Base-by-base conservation (phyloP, 2,329 filamentous ascomycete genomes). In the Curvularia eragrostidis region DNA sequence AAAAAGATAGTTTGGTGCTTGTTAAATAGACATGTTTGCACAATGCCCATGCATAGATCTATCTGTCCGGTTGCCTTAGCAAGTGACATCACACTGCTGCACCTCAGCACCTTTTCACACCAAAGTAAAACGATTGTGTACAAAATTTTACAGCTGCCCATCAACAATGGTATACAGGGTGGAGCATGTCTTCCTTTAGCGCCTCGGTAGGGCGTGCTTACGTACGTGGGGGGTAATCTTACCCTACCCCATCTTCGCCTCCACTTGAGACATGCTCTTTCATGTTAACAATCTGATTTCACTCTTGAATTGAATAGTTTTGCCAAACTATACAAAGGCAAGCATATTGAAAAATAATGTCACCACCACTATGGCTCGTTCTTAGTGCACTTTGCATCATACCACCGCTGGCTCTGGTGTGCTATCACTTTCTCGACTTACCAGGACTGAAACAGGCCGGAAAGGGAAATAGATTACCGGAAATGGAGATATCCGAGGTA, bases 401-500 rank as follows among this genome's bases (percentile, higher is more conserved):
- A 19, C 66, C 66, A 9, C 34, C 34, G 34, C 15, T 36, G n/a
- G 63, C 63, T 43, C 30, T 68, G 34, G 26, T 21, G n/a, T 46
- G 15, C 24, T 70, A 65, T 44, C 64, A 58, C 50, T 48, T 69
- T 15, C 56, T 68, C 44, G 65, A 61, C 36, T 62, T 67, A 28
- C 60, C 68, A 19, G 68, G 65, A 47, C 61, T 26, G 26, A 19
- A 19, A 10, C n/a, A 2, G 9, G 26, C n/a, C 8, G 26, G 13
- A 30, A n/a, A 21, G 13, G 10, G 10, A 8, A 7, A 36, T 36
- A 24, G 10, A 3, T 1, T 30, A 30, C 26, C 26, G 4, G 43
- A 46, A 5, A 19, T 46, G 43, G 43, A 46, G 39, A 73, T 77
- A 56, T 70, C 68, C 52, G 72, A 73, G 59, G 74, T 75, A 61